A percentile compares a stretch with the other conserved stretches of the same genome.
These are phyloP conservation scores for Cyclocybe aegerita DNA, from an alignment of 768 basidiomycete species.

Conservation along the genomic window DNA sequence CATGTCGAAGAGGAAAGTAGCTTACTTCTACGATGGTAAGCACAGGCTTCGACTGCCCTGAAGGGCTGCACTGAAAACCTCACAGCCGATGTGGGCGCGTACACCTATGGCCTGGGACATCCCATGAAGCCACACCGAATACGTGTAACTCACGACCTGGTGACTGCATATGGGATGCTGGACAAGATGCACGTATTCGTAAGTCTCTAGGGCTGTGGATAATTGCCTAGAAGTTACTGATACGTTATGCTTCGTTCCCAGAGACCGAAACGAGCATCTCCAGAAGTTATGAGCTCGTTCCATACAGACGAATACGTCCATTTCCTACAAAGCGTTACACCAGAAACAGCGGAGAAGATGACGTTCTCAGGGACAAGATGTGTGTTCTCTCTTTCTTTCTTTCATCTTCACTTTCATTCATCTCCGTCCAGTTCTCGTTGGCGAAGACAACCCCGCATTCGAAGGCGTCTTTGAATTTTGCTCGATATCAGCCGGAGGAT, in stretches of 20 bases:
- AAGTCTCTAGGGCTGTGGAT: conserved; percentile 23
- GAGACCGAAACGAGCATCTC: conserved; percentile 70
- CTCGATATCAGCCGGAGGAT: conserved; percentile 94
- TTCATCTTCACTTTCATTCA: background rate
- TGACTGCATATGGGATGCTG: conserved; percentile 90
- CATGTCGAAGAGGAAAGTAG: conserved; percentile 74
- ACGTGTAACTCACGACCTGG: conserved; percentile 89
- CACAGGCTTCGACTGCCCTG: background rate
- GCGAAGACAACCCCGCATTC: conserved; percentile 95
- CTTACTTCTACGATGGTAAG: conserved; percentile 80
- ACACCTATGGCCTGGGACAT: conserved; percentile 85
- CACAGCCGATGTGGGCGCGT: conserved; percentile 65
- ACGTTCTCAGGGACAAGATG: conserved; percentile 86
- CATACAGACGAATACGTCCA: conserved; percentile 99
- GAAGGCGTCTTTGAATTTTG: conserved; percentile 98
- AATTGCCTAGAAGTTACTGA: background rate
- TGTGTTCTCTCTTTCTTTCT: conserved; percentile 36
- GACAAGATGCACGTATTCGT: conserved; percentile 92
- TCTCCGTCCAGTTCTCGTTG: conserved; percentile 57
- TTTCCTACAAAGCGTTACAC: conserved; percentile 84
- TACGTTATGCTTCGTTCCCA: conserved; percentile 22
- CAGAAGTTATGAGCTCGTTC: conserved; percentile 85
- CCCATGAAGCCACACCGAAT: conserved; percentile 98
- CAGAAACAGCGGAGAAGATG: conserved; percentile 86
- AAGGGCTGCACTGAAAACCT: conserved; percentile 2